Percentiles rank a stretch among this genome's conserved stretches.
Conservation (phyloP, 2,329 filamentous ascomycete genomes). For the Exophiala spinifera region DNA sequence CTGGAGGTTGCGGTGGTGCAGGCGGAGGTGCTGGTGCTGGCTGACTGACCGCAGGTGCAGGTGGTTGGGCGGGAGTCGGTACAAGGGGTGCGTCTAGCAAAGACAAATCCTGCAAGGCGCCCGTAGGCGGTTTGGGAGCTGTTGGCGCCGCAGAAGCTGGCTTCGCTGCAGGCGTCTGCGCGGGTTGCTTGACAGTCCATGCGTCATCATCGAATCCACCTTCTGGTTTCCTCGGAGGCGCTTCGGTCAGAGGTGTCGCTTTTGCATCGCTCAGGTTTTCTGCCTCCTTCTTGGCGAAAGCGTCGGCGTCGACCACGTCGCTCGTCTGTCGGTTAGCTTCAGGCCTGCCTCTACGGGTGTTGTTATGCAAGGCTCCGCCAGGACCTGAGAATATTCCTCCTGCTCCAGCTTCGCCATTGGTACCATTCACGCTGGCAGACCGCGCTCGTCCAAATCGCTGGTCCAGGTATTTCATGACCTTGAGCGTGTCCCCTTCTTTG, state of each 20-base stretch:
- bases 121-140: conserved; percentile 54
- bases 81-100: conserved; percentile 59
- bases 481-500: conserved; percentile 93
- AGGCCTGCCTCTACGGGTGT: conserved; percentile 87
- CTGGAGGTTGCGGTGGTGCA: conserved; percentile 35
- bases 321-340: conserved; percentile 81
- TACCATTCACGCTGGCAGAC: conserved; percentile 56
- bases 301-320: conserved; percentile 83
- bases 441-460: conserved; percentile 68
- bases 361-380: conserved; percentile 86
- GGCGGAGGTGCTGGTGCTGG: conserved; percentile 40
- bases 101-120: conserved; percentile 67
- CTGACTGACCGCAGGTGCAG: conserved; percentile 33
- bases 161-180: conserved; percentile 41
- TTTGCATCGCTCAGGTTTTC: conserved; percentile 45
- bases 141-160: conserved; percentile 35
- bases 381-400: conserved; percentile 87
- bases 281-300: conserved; percentile 66
- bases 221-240: conserved; percentile 48
- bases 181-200: conserved; percentile 89
- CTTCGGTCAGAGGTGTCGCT: conserved; percentile 49
- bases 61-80: conserved; percentile 48
- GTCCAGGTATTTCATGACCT: conserved; percentile 87
- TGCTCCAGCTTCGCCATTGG: conserved; percentile 49
- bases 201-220: conserved; percentile 91